A percentile compares a stretch with the other conserved stretches of the same genome.
Conservation (phyloP, 176 grass and related monocot species). For the Eremochloa ophiuroides region DNA sequence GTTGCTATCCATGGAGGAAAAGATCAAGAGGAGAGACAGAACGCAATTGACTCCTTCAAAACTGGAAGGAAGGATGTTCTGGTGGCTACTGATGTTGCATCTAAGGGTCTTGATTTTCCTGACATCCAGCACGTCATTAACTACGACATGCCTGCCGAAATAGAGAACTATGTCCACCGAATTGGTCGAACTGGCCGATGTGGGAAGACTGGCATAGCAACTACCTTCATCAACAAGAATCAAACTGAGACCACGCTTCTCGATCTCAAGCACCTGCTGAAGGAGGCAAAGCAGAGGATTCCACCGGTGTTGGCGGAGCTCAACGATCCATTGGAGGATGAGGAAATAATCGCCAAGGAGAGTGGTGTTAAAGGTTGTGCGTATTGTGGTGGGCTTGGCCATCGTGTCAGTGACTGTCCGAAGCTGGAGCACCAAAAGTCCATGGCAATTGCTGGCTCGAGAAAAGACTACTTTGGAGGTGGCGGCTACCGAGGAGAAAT, state of each 20-base stretch:
- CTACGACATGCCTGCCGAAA: constrained; percentile 93
- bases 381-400: constrained; percentile 92
- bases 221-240: constrained; percentile 98
- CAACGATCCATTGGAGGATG: constrained; percentile 73
- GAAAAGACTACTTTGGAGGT: constrained; percentile 76
- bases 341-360: constrained; percentile 59
- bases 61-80: constrained; percentile 76
- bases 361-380: constrained; percentile 91
- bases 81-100: constrained; percentile 94
- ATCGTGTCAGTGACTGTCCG: constrained; percentile 79
- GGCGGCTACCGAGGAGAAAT: constrained; percentile 90
- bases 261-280: constrained; percentile 82
- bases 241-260: constrained; percentile 84
- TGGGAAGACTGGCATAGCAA: constrained; percentile 88
- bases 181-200: constrained; percentile 94
- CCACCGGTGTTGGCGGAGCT: constrained; percentile 85
- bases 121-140: constrained; percentile 98
- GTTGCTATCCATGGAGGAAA: constrained; percentile 89
- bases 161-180: constrained; percentile 92
- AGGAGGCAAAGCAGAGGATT: constrained; percentile 93
- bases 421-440: constrained; percentile 94
- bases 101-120: constrained; percentile 94
- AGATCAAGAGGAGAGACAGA: constrained; percentile 93
- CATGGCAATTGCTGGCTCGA: constrained; percentile 73
- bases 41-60: constrained; percentile 79